phyloP scores from a whole-genome alignment of 1,284 basidiomycete genomes.

The Cryptococcus hybrid region DNA sequence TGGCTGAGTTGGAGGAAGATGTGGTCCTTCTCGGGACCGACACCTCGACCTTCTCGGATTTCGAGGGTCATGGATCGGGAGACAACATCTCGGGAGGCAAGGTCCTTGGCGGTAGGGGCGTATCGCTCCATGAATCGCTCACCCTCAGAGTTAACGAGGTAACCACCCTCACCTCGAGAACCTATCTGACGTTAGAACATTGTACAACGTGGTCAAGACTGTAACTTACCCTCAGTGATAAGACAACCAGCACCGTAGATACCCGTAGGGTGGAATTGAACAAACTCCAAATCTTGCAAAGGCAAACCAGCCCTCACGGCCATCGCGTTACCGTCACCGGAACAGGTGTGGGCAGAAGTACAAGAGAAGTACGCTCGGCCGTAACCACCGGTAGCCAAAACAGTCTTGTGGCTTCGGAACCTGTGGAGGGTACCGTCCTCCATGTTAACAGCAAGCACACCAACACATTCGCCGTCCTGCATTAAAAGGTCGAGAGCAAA shows the following conservation, averaged over 20 bases:
- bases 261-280: slow-evolving; percentile 99
- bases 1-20: slow-evolving; percentile 97
- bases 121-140: slow-evolving; percentile 99
- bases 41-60: slow-evolving; percentile 98
- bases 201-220: background rate
- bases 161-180: slow-evolving; percentile 98
- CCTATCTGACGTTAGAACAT: slow-evolving; percentile 54
- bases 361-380: slow-evolving; percentile 99
- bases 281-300: slow-evolving; percentile 96
- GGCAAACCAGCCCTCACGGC: slow-evolving; percentile 95
- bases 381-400: slow-evolving; percentile 97
- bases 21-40: slow-evolving; percentile 98
- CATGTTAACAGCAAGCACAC: slow-evolving; percentile 98
- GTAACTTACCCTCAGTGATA: slow-evolving; percentile 82
- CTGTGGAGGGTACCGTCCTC: slow-evolving; percentile 99
- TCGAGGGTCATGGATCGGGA: slow-evolving; percentile 99
- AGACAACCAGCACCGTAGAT: slow-evolving; percentile 99
- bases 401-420: slow-evolving; percentile 98
- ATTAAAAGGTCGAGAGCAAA: slow-evolving; percentile 98
- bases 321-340: slow-evolving; percentile 99
- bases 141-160: slow-evolving; percentile 97
- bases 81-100: slow-evolving; percentile 98
- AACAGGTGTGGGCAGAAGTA: slow-evolving; percentile 98
- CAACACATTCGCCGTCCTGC: slow-evolving; percentile 98
- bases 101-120: slow-evolving; percentile 98